Evolutionary conservation across 768 basidiomycete genomes (phyloP), one percentile per base, ranked within the genome.

Genomic region (Dacryopinax primogenitus): DNA sequence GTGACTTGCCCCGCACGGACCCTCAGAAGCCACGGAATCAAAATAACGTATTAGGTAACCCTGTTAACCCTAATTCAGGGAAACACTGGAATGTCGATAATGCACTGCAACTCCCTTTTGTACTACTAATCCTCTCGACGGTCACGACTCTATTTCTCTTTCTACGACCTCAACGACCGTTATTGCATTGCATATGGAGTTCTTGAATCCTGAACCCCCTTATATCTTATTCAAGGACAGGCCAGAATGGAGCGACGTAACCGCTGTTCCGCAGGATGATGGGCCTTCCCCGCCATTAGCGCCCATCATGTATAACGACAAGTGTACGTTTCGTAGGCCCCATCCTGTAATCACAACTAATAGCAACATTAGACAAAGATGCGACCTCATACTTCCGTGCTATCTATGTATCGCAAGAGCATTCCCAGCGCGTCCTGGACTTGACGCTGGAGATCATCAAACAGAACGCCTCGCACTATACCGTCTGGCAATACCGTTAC

Each of bases 401-500:
- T 0, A 80, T 98, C 66, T 82, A 90, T 44, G 84, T 85, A 71
- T 76, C 77, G 0, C 84, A 83, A 2, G 95, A 98, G 78, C 84
- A 85, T 77, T 92, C 86, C 67, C 76, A 80, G 21, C 80, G 95
- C 35, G 92, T 87, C 12, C 82, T 99, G 63, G 82, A 87, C 69
- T 80, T 99, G 33, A 99, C 96, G 0, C 90, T 95, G 75, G 79
- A 78, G 37, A 84, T 98, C 70, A 95, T 99, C 68, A 81, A 87
- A 30, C 78, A 88, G 75, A 99, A 99, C 73, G 94, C 96, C 3
- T 92, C 91, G 0, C 96, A 98, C 73, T 99, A 97, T 72, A 88
- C 93, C 62, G 92, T 94, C 69, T 99, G 96, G 95, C 93, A 96
- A 77, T 97, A 93, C 75, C 86, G 95, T 47, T 92, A 93, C 75